A percentile compares a stretch with the other conserved stretches of the same genome.
Conservation (phyloP, 2,329 filamentous ascomycete species). For the Lasiodiplodia hormozganensis region DNA sequence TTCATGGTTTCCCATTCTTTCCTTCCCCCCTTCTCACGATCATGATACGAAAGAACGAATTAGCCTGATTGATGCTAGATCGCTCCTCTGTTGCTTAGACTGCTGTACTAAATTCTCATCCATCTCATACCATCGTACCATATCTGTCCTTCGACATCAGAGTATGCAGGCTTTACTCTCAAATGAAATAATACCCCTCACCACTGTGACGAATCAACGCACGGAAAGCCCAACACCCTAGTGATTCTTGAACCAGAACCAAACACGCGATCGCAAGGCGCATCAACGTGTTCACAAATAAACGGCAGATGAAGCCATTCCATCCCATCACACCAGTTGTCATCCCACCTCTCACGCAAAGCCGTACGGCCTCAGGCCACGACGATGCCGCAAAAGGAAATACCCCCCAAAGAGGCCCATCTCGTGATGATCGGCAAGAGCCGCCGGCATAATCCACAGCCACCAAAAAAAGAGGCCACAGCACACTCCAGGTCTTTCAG, state of each 20-base stretch:
- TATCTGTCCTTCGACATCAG: neutral
- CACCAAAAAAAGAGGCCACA: no score
- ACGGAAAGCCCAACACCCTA: neutral
- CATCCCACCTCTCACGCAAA: conserved; percentile 10
- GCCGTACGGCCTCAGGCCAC: conserved; percentile 8
- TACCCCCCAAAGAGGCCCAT: neutral
- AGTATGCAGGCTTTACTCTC: neutral
- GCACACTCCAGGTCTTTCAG: no score
- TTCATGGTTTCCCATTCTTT: conserved; percentile 2
- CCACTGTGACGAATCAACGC: neutral
- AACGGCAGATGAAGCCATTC: neutral
- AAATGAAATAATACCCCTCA: neutral
- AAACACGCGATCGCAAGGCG: neutral
- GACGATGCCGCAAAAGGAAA: neutral
- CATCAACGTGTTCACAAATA: neutral
- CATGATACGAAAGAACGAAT: conserved; percentile 17
- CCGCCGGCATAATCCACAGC: no score
- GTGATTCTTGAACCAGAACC: neutral
- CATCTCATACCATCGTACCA: neutral
- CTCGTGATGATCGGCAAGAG: neutral
- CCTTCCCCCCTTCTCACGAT: neutral
- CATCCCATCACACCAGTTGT: conserved; percentile 16
- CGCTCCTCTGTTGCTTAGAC: conserved; percentile 9
- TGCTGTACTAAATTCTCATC: neutral
- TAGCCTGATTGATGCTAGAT: conserved; percentile 7